Percentiles rank a stretch among this genome's conserved stretches.
Evolutionary conservation across 306 rosid species (phyloP).

Genomic region (Sindora glabra): DNA sequence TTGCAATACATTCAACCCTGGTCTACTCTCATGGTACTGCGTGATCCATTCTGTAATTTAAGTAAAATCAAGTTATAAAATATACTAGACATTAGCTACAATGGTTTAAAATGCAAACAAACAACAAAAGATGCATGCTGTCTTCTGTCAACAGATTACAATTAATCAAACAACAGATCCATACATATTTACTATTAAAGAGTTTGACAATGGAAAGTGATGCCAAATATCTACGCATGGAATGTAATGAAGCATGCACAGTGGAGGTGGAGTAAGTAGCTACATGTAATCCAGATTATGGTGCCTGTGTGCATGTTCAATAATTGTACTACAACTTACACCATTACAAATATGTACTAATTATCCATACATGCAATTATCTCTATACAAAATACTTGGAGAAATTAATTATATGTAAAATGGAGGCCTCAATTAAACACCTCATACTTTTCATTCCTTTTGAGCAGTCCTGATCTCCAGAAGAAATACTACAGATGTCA

Average conservation of each 20-base stretch:
- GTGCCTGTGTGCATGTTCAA: no score
- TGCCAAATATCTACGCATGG: background rate
- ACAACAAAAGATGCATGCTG: no score
- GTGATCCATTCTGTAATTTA: slow-evolving; percentile 65
- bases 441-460: slow-evolving; percentile 23
- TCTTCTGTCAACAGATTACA: no score
- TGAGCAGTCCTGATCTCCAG: slow-evolving; percentile 11
- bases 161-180: no score
- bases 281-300: no score
- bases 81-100: background rate
- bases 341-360: background rate
- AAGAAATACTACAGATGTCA: slow-evolving; percentile 18
- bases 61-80: slow-evolving; percentile 17
- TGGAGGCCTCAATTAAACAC: background rate
- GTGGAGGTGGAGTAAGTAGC: background rate
- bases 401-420: background rate
- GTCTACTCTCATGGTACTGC: slow-evolving; percentile 64
- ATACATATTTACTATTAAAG: background rate
- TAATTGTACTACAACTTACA: background rate
- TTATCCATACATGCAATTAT: background rate
- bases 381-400: background rate
- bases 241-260: background rate
- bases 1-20: slow-evolving; percentile 56
- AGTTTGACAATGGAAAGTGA: background rate
- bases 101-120: background rate